Base-by-base conservation (phyloP, 2,329 filamentous ascomycete species). In the Paraphaeosphaeria sporulosa region DNA sequence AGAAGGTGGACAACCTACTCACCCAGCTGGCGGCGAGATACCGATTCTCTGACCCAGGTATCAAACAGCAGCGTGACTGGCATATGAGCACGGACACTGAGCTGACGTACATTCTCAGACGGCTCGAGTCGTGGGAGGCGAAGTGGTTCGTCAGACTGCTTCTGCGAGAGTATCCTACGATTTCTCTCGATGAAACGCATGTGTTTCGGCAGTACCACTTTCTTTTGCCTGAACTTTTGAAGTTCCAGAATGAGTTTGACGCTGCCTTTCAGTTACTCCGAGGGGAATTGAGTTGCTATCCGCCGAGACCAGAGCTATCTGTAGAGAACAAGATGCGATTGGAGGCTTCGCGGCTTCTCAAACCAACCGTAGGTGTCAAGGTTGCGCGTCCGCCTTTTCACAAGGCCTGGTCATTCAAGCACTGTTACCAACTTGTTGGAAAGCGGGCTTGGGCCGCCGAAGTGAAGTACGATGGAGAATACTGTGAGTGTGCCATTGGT, bases 121-220 rank as follows among this genome's bases (percentile, higher is more conserved):
- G 66, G 30, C 58, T 73, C 2, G 69, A 73, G 48, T 86, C 91
- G 3, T 81, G 82, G 82, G 91, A 96, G 71, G 90, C 89, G 4
- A 97, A 97, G 78, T 97, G 94, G 94, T 83, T 97, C 12, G 91
- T 91, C 84, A 85, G 94, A 3, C 81, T 97, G 32, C 82, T 97
- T 6, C 80, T 96, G 30, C 95, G 96, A 71, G 86, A 89, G 63
- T 91, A 89, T 60, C 82, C 85, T n/a, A 90, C 90, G 0, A 81
- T 94, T 0, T 74, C 84, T 1, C 71, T 96, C 1, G 87, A 93
- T 23, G 80, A 83, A 30, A 65, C 76, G 1, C 74, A 85, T 19
- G 77, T 92, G 0, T 82, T 91, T 49, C 79, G 80, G 13, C 82
- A 81, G 19, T 90, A 90, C 55, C 89, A 96, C 73, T 87, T 88